These are phyloP conservation scores for Sordaria brevicollis DNA, from an alignment of 495 filamentous ascomycete species.

Conservation along the genomic window DNA sequence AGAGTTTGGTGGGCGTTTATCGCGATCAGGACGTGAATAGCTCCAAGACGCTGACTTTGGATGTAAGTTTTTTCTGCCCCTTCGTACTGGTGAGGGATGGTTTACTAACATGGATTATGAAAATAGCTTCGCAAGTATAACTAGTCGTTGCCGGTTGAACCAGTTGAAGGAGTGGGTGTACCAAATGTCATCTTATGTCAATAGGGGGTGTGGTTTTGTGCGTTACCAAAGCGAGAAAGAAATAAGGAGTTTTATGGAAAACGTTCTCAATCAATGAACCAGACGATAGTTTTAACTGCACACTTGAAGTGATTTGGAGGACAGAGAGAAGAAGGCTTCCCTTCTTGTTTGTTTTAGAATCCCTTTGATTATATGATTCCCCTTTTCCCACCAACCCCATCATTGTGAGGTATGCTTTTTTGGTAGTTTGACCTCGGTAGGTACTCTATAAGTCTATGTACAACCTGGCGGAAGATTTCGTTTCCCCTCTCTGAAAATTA, in stretches of 20 bases:
- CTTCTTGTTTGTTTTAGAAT: background rate
- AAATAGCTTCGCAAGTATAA: conserved; percentile 26
- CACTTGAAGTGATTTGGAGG: background rate
- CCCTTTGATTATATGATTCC: background rate
- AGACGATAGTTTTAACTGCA: background rate
- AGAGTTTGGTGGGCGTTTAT: conserved; percentile 90
- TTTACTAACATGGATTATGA: background rate
- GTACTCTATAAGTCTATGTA: background rate
- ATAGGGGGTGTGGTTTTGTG: background rate
- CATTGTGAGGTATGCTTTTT: background rate
- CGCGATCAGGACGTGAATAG: conserved; percentile 88
- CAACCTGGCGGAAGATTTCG: too few relatives aligned
- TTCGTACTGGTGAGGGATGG: background rate
- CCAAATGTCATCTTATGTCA: background rate
- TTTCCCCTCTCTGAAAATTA: background rate
- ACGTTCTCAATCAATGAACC: background rate
- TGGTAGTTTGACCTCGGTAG: background rate
- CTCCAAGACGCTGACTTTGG: conserved; percentile 78
- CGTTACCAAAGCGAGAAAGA: background rate
- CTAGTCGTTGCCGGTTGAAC: too few relatives aligned
- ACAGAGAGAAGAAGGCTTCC: background rate
- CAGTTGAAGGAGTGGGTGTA: background rate
- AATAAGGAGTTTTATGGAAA: background rate
- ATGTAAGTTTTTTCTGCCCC: conserved; percentile 55
- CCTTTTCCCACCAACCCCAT: background rate